phyloP scores from a whole-genome alignment of 2,329 filamentous ascomycete genomes.

The Gaeumannomyces sp. region DNA sequence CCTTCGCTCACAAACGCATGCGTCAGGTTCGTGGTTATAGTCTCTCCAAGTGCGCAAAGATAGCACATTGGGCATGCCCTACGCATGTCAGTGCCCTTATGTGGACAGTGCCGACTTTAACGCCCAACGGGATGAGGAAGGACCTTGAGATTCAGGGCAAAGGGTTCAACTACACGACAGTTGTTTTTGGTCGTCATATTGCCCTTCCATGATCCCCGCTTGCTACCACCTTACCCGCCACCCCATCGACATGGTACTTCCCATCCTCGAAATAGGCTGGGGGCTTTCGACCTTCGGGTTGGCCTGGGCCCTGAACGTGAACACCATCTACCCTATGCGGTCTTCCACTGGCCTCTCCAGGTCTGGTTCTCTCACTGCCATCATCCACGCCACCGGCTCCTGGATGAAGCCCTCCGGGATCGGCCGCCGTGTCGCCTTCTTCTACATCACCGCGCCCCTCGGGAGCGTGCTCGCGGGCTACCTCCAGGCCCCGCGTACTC shows the following conservation, averaged over 20 bases:
- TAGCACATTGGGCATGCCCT: no score
- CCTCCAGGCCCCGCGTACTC: conserved; percentile 47
- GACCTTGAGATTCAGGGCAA: conserved; percentile 36
- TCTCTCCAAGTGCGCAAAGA: no score
- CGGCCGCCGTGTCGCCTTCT: conserved; percentile 57
- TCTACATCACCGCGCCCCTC: conserved; percentile 54
- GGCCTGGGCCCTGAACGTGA: no score
- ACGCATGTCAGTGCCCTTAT: no score
- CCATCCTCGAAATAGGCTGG: conserved; percentile 10
- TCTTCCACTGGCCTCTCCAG: conserved; percentile 51
- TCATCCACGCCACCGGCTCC: conserved; percentile 39
- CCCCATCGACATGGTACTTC: conserved; percentile 36
- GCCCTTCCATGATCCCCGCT: conserved; percentile 20
- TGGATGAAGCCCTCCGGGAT: conserved; percentile 58
- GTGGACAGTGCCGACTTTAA: no score
- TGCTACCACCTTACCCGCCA: conserved; percentile 20
- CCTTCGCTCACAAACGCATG: conserved; percentile 44
- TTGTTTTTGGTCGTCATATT: conserved; percentile 28
- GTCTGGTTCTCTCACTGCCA: conserved; percentile 48
- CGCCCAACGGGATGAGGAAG: no score
- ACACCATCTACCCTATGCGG: conserved; percentile 37
- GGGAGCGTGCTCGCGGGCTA: conserved; percentile 27
- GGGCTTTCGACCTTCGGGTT: no score
- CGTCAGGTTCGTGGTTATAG: conserved; percentile 29
- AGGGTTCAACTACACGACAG: conserved; percentile 38